Evolutionary conservation across 2,329 filamentous ascomycete genomes (phyloP), one percentile per base, ranked within the genome.

Genomic region (Trichoderma simmonsii): DNA sequence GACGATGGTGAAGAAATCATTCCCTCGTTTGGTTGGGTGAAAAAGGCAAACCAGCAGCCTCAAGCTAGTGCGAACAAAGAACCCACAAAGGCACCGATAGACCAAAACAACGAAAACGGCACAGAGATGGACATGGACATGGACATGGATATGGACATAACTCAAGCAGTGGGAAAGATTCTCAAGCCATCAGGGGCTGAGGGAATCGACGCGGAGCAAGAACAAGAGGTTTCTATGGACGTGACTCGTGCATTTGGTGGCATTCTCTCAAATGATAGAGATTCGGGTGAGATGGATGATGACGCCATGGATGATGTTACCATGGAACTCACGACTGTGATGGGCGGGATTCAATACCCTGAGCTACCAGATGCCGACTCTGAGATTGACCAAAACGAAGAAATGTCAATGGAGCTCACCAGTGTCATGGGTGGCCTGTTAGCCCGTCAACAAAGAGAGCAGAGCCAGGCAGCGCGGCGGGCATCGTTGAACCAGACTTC

Each of bases 171-270:
- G 59, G 88, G 88, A 4, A 83, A 86, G n/a, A 90, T 90, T 57
- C 77, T 87, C 51, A 80, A 78, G 73, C 28, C 85, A 66, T 78
- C 66, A 15, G 21, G 18, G 9, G 21, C 85, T 28, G 79, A 82
- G 6, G 85, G 87, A 14, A 84, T 85, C 14, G 79, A 81, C 18
- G 51, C 59, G 12, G 76, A 79, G 3, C 83, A 86, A 28, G 86
- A 88, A 24, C 88, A 89, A 74, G 93, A 95, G 51, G 91, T 97
- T 86, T 96, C 93, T 26, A 98, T 98, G 95, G 95, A 98, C 76
- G 93, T 98, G 8, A 98, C 95, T 2, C 90, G 89, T 70, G 93
- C 90, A 9, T 85, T 97, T 68, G 95, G 95, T 9, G 89, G 91
- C 3, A 98, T 98, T 69, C 81, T 97, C 24, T 83, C 86, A 6